Percentiles rank a stretch among this genome's conserved stretches.
Evolutionary conservation across 441 rosid species (phyloP).

Genomic region (Capsella rubella): DNA sequence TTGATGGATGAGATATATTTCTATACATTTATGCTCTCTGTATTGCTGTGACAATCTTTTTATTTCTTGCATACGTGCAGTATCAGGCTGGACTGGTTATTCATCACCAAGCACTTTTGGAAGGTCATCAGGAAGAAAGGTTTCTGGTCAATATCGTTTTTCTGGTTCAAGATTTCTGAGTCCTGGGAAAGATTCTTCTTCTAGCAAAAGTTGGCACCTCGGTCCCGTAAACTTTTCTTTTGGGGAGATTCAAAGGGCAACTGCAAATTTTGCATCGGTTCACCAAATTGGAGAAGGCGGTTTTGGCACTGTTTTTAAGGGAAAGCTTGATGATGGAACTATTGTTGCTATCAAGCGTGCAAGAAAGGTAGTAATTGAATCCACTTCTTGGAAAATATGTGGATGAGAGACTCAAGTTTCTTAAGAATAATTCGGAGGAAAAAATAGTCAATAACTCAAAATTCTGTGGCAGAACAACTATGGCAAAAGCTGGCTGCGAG

Average conservation of each 20-base stretch:
- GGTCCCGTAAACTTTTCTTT: conserved; percentile 55
- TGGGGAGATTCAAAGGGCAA: conserved; percentile 68
- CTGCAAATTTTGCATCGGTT: conserved; percentile 55
- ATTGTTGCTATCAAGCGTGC: conserved; percentile 73
- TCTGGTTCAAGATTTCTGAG: conserved; percentile 46
- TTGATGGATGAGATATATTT: background rate
- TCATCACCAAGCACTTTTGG: conserved; percentile 59
- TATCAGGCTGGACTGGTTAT: conserved; percentile 64
- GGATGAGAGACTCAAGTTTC: background rate
- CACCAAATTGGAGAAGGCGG: conserved; percentile 68
- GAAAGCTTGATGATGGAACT: conserved; percentile 65
- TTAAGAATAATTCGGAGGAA: background rate
- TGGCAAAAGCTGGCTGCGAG: conserved; percentile 53
- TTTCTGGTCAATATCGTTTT: conserved; percentile 42
- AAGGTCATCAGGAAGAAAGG: conserved; percentile 47
- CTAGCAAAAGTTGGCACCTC: conserved; percentile 49
- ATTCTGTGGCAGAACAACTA: conserved; percentile 56
- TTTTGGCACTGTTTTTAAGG: conserved; percentile 66
- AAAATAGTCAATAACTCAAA: background rate
- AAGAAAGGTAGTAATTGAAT: conserved; percentile 53
- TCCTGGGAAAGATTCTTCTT: conserved; percentile 57
- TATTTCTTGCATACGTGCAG: conserved; percentile 16
- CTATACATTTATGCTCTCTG: background rate
- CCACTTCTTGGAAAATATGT: background rate
- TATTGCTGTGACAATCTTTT: background rate